A percentile compares a stretch with the other conserved stretches of the same genome.
phyloP scores from a whole-genome alignment of 2,329 filamentous ascomycete species.

The Scedosporium boydii region DNA sequence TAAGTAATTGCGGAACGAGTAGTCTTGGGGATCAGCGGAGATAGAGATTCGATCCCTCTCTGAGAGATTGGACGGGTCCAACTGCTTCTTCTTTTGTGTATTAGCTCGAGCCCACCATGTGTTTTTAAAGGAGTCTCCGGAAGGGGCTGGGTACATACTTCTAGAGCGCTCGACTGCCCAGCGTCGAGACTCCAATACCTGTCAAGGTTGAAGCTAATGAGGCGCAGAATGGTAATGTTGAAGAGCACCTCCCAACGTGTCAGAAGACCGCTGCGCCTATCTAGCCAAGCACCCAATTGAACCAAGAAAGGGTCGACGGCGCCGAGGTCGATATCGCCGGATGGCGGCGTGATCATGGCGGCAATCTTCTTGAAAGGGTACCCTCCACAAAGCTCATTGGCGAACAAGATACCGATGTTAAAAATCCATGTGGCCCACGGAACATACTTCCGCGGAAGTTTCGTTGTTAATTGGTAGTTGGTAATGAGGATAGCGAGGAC shows the following conservation, averaged over 20 bases:
- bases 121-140: background rate
- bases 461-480: constrained; percentile 73
- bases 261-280: constrained; percentile 74
- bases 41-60: constrained; percentile 78
- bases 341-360: constrained; percentile 31
- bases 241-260: constrained; percentile 94
- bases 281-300: constrained; percentile 61
- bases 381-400: constrained; percentile 75
- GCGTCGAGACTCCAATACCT: constrained; percentile 83
- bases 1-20: constrained; percentile 74
- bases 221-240: constrained; percentile 83
- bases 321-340: constrained; percentile 18
- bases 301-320: constrained; percentile 33
- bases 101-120: constrained; percentile 38
- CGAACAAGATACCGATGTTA: constrained; percentile 76
- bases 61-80: constrained; percentile 77
- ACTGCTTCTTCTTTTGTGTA: constrained; percentile 87
- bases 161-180: constrained; percentile 55
- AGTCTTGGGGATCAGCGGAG: constrained; percentile 63
- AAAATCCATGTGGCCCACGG: constrained; percentile 80
- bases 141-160: constrained; percentile 52
- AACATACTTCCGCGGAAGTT: constrained; percentile 59
- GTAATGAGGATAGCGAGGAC: constrained; percentile 68
- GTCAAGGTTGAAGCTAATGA: constrained; percentile 96
- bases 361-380: constrained; percentile 63